These are phyloP conservation scores for Pythium chondricola DNA, from an alignment of 352 stramenopile genomes.

Conservation along the genomic window DNA sequence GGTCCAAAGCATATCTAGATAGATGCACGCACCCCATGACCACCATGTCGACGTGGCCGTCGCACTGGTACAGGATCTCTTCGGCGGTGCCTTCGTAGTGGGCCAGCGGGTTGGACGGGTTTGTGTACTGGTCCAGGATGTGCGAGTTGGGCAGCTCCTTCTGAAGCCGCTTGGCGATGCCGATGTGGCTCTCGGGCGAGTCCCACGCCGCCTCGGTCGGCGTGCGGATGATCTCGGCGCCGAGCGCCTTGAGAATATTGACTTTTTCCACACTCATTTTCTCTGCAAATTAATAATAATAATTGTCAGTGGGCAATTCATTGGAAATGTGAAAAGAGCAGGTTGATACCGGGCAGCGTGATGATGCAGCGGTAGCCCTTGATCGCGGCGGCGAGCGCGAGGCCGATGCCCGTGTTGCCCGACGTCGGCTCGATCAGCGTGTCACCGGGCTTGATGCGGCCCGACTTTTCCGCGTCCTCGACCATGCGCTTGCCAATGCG, in stretches of 20 bases:
- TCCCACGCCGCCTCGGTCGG: conserved; percentile 94
- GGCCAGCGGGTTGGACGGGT: conserved; percentile 91
- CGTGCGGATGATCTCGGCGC: conserved; percentile 94
- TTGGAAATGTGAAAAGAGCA: too few species aligned
- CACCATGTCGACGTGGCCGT: conserved; percentile 93
- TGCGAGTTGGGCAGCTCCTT: conserved; percentile 90
- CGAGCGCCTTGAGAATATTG: conserved; percentile 93
- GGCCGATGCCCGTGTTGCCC: conserved; percentile 97
- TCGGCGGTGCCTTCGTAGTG: conserved; percentile 94
- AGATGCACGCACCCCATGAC: conserved; percentile 79
- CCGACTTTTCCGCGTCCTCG: conserved; percentile 87
- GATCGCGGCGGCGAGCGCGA: conserved; percentile 94
- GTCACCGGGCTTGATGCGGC: conserved; percentile 91
- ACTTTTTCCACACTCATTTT: conserved; percentile 97
- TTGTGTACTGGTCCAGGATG: conserved; percentile 96
- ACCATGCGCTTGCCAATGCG: conserved; percentile 89
- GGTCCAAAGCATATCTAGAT: too few species aligned
- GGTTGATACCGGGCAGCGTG: conserved; percentile 65
- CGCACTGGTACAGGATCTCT: conserved; percentile 90
- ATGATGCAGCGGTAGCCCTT: conserved; percentile 95
- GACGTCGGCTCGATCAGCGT: conserved; percentile 96
- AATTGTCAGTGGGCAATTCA: too few species aligned
- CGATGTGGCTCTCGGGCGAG: conserved; percentile 92
- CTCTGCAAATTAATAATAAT: conserved; percentile 36
- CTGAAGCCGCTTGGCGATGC: conserved; percentile 88